These are phyloP conservation scores for Amphichorda felina DNA, from an alignment of 2,329 filamentous ascomycete species.

Conservation along the genomic window DNA sequence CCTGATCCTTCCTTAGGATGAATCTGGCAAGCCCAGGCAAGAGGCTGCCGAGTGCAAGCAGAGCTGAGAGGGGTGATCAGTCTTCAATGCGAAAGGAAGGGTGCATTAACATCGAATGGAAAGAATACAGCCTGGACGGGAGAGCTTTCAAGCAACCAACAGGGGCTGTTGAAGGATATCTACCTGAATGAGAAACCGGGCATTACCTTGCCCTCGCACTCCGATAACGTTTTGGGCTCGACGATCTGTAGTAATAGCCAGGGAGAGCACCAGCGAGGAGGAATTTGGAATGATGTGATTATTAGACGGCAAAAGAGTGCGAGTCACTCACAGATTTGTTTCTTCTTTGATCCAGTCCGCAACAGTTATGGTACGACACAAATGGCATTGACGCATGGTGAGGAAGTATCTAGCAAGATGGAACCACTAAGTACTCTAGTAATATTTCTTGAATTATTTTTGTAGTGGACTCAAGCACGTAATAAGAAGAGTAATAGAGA, in stretches of 20 bases:
- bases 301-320: constrained; percentile 4
- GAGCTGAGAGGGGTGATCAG: constrained; percentile 45
- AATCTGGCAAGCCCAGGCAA: constrained; percentile 82
- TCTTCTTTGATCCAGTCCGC: constrained; percentile 1
- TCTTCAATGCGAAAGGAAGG: neutral
- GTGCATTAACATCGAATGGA: neutral
- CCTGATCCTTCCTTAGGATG: constrained; percentile 45
- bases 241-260: neutral
- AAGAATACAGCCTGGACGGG: neutral
- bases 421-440: too few relatives aligned
- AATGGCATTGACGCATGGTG: neutral
- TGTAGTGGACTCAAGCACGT: too few relatives aligned
- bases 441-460: too few relatives aligned
- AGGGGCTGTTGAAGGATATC: neutral
- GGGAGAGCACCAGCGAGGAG: neutral
- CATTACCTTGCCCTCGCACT: neutral
- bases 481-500: too few relatives aligned
- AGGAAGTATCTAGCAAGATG: too few relatives aligned
- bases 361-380: neutral
- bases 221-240: neutral
- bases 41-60: constrained; percentile 95
- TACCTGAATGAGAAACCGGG: neutral
- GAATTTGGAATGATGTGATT: neutral
- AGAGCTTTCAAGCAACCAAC: neutral
- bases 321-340: constrained; percentile 1